These are phyloP conservation scores for Wickerhamiella parazyma DNA, from an alignment of 805 yeast genomes.

Conservation along the genomic window DNA sequence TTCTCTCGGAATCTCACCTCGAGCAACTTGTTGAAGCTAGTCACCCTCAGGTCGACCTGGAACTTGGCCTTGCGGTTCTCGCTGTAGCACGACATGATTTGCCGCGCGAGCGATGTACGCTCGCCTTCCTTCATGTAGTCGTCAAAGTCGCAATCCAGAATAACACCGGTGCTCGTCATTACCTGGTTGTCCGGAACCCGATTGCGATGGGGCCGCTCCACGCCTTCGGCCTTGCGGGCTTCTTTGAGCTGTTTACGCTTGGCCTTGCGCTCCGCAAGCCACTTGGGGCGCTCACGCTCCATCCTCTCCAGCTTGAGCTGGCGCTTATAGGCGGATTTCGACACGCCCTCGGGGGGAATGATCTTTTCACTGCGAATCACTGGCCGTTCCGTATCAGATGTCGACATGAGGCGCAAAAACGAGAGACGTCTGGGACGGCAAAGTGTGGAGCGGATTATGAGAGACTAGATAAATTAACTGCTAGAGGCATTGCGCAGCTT, in stretches of 20 bases:
- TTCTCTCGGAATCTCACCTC: constrained; percentile 54
- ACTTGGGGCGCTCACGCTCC: constrained; percentile 53
- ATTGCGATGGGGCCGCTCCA: constrained; percentile 5
- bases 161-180: constrained; percentile 24
- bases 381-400: neutral
- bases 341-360: constrained; percentile 69
- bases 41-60: constrained; percentile 44
- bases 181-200: constrained; percentile 9
- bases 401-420: neutral
- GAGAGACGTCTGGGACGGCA: no score
- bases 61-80: constrained; percentile 51
- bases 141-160: constrained; percentile 87
- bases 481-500: neutral
- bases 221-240: constrained; percentile 22
- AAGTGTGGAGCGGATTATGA: no score
- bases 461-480: no score
- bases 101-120: constrained; percentile 56
- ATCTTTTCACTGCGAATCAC: constrained; percentile 2
- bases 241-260: constrained; percentile 34
- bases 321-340: constrained; percentile 74
- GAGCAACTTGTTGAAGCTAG: constrained; percentile 54
- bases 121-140: constrained; percentile 72
- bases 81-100: constrained; percentile 70
- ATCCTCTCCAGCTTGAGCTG: constrained; percentile 42
- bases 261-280: constrained; percentile 38